Base-by-base conservation (phyloP, 805 yeast genomes). In the Candida khao-thaluensis region DNA sequence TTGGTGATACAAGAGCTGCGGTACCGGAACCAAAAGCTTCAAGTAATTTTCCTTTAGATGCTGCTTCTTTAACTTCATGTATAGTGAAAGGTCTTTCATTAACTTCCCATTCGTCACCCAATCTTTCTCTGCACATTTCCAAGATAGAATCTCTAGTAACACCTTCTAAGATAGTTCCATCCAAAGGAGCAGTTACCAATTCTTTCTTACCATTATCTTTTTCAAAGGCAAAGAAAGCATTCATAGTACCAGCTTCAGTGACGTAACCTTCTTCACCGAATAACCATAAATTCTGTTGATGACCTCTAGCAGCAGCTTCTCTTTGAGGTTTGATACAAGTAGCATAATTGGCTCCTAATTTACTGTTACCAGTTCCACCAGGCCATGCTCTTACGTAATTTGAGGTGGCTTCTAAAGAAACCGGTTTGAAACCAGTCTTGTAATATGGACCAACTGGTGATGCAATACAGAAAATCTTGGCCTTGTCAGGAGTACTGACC, bases 381-480 rank as follows among this genome's bases (percentile, higher is more conserved):
- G 98, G 98, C 98, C 98, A 91, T 21, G 99, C 98, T 72, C 99
- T 85, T 23, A 90, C 90, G 36, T 96, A 96, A 53, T 86, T 81
- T 60, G 88, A 95, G 24, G 96, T 90, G 50, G 98, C 97, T 69
- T 91, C 96, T 49, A 93, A 76, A 45, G 79, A 74, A 39, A 93
- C 96, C 29, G 98, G 96, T 69, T 90, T 89, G 80, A 91, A 91
- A 14, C 98, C 97, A 14, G 96, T 85, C 56, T 84, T 76, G 48
- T 52, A 66, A 76, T 91, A 93, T 17, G 98, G 97, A 36, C 98
- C 98, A 21, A 91, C 98, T 20, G 98, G 98, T 12, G 96, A 87
- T 30, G 91, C 84, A 62, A 91, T 90, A 32, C 90, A 88, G 60
- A 69, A 93, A 49, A 91, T 67, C 44, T 87, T 70, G 9, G 98